Conservation (phyloP, 345 rosid genomes). For the Chamaenerion angustifolium region DNA sequence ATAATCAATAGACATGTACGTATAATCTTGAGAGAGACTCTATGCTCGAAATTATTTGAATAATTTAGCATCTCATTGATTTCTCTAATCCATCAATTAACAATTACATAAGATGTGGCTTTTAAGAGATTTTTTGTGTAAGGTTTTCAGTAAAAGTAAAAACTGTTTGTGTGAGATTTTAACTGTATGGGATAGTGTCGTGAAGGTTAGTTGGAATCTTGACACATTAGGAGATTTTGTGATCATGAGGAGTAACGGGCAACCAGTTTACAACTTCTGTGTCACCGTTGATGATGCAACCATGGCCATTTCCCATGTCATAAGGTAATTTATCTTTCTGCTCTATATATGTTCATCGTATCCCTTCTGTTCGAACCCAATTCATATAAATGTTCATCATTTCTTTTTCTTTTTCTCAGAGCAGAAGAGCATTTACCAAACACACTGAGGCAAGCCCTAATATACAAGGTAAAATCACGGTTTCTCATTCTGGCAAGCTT, state of each 20-base stretch:
- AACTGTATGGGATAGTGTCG: conserved; percentile 41
- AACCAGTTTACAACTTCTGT: conserved; percentile 91
- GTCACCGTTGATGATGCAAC: conserved; percentile 94
- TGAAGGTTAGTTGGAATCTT: conserved; percentile 92
- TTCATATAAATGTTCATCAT: background rate
- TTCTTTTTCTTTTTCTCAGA: conserved; percentile 24
- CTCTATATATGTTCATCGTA: conserved; percentile 2
- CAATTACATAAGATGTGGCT: too few species aligned
- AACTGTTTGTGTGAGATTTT: conserved; percentile 11
- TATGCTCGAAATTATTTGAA: too few species aligned
- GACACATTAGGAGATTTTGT: conserved; percentile 94
- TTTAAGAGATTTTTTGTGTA: too few species aligned
- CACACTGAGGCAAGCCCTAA: conserved; percentile 81
- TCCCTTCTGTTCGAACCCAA: background rate
- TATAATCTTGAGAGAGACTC: too few species aligned
- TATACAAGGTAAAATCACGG: conserved; percentile 50
- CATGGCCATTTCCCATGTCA: conserved; percentile 93
- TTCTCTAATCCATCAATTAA: too few species aligned
- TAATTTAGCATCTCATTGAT: too few species aligned
- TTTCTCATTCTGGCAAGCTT: background rate
- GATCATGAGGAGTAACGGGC: conserved; percentile 89
- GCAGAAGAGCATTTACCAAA: conserved; percentile 96
- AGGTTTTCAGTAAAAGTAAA: too few species aligned
- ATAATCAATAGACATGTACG: too few species aligned
- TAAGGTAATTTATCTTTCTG: conserved; percentile 40